Conservation (phyloP, 169 alveolate species). For the Plasmodium inui region DNA sequence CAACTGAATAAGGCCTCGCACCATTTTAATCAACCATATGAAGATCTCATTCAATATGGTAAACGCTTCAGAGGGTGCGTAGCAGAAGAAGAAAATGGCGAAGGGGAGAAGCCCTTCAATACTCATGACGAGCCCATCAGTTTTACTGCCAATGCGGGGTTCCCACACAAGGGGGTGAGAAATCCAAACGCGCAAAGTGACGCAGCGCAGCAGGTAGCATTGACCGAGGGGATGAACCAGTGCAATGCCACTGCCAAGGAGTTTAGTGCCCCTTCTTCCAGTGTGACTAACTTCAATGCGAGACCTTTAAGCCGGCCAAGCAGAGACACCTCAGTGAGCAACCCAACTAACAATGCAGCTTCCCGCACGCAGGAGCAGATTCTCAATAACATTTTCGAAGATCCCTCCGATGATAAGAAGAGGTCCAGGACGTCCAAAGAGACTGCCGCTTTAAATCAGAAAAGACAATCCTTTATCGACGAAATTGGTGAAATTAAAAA, state of each 20-base stretch:
- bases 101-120: not conserved
- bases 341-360: not conserved
- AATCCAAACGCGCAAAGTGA: not conserved
- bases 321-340: not conserved
- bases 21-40: not conserved
- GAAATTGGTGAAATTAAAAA: conserved; percentile 38
- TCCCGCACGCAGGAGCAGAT: not conserved
- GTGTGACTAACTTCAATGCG: not conserved
- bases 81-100: not conserved
- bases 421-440: not conserved
- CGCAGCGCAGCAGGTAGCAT: not conserved
- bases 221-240: not conserved
- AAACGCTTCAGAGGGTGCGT: not conserved
- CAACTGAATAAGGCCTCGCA: not conserved
- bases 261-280: not conserved
- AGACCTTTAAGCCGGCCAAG: not conserved
- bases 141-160: not conserved
- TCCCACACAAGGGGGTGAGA: not conserved
- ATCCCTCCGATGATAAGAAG: not conserved
- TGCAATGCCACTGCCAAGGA: no score
- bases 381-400: not conserved
- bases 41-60: not conserved
- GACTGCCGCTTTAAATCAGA: not conserved
- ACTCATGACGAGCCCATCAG: not conserved
- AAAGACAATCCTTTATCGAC: conserved; percentile 14